Evolutionary conservation across 73 alveolate species (phyloP).

Genomic region (Effrenium voratum): DNA sequence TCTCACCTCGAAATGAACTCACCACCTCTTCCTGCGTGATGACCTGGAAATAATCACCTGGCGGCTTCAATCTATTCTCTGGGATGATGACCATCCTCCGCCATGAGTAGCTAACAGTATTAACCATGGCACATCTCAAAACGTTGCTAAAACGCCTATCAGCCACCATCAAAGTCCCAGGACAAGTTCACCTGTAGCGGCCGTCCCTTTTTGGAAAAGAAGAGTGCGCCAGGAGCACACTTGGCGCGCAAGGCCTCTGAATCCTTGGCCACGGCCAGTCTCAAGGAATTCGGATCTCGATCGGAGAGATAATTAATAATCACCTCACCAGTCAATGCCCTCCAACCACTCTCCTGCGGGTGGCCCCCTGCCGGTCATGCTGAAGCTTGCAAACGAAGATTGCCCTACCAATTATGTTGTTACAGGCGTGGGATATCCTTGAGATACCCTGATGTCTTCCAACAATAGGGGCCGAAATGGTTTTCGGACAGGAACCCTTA

Average conservation of each 20-base stretch:
- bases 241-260: slow-evolving; percentile 57
- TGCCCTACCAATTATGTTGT: too few relatives aligned
- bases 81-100: too few relatives aligned
- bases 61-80: too few relatives aligned
- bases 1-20: not conserved
- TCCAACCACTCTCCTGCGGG: slow-evolving; percentile 79
- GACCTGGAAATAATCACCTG: slow-evolving; percentile 43
- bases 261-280: slow-evolving; percentile 75
- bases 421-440: too few relatives aligned
- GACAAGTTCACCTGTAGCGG: slow-evolving; percentile 14
- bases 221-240: slow-evolving; percentile 50
- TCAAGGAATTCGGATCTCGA: slow-evolving; percentile 47
- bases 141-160: too few relatives aligned
- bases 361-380: too few relatives aligned
- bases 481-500: too few relatives aligned
- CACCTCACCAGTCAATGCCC: slow-evolving; percentile 34
- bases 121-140: too few relatives aligned
- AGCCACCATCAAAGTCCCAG: slow-evolving; percentile 79
- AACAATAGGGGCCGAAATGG: too few relatives aligned
- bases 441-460: too few relatives aligned
- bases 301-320: slow-evolving; percentile 51
- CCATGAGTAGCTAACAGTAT: too few relatives aligned
- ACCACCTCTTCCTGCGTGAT: slow-evolving; percentile 4
- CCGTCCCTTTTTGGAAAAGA: slow-evolving; percentile 26
- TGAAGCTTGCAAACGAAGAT: too few relatives aligned